These are phyloP conservation scores for Sedum album DNA, from an alignment of 164 flowering plant genomes.

Conservation along the genomic window DNA sequence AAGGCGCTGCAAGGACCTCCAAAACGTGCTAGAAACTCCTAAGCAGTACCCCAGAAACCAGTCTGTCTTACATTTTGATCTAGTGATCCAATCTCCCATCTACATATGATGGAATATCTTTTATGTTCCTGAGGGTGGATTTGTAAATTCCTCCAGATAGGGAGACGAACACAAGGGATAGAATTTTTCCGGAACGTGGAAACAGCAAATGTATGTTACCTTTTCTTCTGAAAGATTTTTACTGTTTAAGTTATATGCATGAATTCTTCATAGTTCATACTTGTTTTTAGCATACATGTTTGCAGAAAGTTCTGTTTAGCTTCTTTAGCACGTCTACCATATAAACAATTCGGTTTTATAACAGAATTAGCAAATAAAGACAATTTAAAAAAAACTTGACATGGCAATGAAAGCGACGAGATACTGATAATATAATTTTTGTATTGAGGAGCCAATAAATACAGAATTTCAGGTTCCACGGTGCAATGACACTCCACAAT, in stretches of 20 bases:
- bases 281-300: no score
- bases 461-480: not conserved
- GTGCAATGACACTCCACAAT: not conserved
- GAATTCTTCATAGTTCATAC: no score
- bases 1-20: not conserved
- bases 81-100: not conserved
- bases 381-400: not conserved
- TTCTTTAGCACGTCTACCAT: not conserved
- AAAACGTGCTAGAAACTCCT: not conserved
- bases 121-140: not conserved
- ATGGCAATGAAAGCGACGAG: not conserved
- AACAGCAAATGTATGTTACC: not conserved
- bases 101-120: not conserved
- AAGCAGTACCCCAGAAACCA: not conserved
- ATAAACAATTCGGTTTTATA: not conserved
- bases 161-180: not conserved
- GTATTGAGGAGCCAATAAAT: not conserved
- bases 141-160: not conserved
- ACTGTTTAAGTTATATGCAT: not conserved
- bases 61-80: slow-evolving; percentile 2
- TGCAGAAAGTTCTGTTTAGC: not conserved
- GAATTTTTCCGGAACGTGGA: not conserved
- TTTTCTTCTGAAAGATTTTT: not conserved
- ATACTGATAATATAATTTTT: not conserved
- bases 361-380: not conserved